phyloP scores from a whole-genome alignment of 2,329 filamentous ascomycete species.

The Fusarium redolens region DNA sequence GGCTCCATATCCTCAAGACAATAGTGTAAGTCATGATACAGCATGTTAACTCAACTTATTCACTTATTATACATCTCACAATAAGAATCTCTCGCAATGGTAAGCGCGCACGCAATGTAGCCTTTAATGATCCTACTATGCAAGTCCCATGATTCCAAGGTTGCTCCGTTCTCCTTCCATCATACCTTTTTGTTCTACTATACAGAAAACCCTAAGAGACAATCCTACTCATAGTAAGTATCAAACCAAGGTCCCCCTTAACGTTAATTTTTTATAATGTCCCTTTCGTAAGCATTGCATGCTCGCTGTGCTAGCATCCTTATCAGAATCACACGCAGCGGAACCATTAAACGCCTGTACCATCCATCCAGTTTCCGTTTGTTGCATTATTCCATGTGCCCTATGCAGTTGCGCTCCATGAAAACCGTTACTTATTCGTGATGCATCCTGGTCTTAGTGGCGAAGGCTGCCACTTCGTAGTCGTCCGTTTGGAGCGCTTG shows the following conservation, averaged over 20 bases:
- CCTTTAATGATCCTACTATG: slow-evolving; percentile 28
- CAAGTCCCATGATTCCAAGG: slow-evolving; percentile 23
- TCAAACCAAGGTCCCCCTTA: slow-evolving; percentile 6
- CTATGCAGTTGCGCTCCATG: slow-evolving; percentile 35
- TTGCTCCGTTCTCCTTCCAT: not conserved
- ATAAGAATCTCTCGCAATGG: not conserved
- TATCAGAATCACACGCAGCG: slow-evolving; percentile 16
- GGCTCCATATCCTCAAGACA: not conserved
- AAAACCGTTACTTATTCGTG: slow-evolving; percentile 29
- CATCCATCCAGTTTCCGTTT: slow-evolving; percentile 14
- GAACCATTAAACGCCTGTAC: slow-evolving; percentile 36
- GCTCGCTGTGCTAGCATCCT: slow-evolving; percentile 25
- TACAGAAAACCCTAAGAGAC: slow-evolving; percentile 34
- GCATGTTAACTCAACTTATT: not conserved
- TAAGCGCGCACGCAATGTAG: slow-evolving; percentile 12
- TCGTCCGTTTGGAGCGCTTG: slow-evolving; percentile 34
- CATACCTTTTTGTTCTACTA: slow-evolving; percentile 38
- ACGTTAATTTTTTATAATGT: slow-evolving; percentile 30
- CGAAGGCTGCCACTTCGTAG: slow-evolving; percentile 49
- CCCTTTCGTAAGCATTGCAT: slow-evolving; percentile 33
- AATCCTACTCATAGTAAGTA: slow-evolving; percentile 14
- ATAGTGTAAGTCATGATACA: not conserved
- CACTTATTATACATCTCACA: not conserved
- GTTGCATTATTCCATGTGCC: slow-evolving; percentile 26
- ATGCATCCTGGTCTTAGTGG: slow-evolving; percentile 28